Evolutionary conservation across 179 eudicot species (phyloP).

Genomic region (Patellifolia procumbens): DNA sequence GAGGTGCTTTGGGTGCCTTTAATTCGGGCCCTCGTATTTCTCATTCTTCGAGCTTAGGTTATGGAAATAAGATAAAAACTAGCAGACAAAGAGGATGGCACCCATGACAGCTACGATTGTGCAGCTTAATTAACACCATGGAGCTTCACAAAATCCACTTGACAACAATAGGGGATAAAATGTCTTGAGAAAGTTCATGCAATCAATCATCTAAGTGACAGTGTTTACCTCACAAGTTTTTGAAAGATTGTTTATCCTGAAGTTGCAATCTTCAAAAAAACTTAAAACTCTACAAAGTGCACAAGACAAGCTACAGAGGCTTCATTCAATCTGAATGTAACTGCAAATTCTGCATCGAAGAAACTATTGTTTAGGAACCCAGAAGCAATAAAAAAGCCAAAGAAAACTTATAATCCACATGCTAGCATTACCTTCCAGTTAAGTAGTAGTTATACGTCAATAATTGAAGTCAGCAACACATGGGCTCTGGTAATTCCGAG

Average conservation of each 20-base stretch:
- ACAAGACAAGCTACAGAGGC: conserved; percentile 8
- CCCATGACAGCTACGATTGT: too few species aligned
- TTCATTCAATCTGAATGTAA: conserved; percentile 15
- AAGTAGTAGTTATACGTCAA: background rate
- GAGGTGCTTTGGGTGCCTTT: too few species aligned
- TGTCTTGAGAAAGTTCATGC: background rate
- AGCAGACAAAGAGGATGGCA: too few species aligned
- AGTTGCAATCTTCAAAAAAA: conserved; percentile 16
- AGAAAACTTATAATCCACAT: background rate
- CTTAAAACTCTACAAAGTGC: conserved; percentile 5
- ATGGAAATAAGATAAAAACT: too few species aligned
- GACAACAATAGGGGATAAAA: background rate
- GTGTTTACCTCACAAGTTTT: background rate
- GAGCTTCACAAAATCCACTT: too few species aligned
- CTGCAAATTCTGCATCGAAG: conserved; percentile 19
- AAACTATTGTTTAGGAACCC: background rate
- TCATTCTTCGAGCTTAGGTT: too few species aligned
- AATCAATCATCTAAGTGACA: background rate
- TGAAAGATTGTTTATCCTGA: conserved; percentile 5
- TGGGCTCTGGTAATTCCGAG: background rate
- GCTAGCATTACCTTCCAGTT: background rate
- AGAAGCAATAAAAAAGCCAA: background rate
- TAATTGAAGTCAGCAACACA: background rate
- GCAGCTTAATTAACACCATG: too few species aligned
- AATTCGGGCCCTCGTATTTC: too few species aligned